Conservation (phyloP, 169 alveolate species). For the Cryptosporidium tyzzeri region DNA sequence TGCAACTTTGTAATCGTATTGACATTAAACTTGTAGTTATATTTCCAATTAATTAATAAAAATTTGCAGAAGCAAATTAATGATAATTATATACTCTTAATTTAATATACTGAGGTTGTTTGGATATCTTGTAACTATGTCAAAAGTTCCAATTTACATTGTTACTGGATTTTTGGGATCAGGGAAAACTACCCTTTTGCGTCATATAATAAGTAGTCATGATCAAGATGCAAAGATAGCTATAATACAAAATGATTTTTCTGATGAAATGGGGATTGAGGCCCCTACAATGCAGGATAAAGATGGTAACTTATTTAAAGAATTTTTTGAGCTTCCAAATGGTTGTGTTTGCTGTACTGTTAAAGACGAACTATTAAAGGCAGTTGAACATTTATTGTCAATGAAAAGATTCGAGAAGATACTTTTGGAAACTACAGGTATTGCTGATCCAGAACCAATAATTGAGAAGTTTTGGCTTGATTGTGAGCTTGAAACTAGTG, state of each 20-base stretch:
- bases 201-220: conserved; percentile 40
- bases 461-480: conserved; percentile 88
- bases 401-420: conserved; percentile 81
- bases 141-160: conserved; percentile 79
- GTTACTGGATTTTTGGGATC: conserved; percentile 88
- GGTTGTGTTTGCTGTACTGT: conserved; percentile 92
- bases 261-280: conserved; percentile 90
- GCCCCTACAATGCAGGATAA: conserved; percentile 86
- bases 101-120: neutral
- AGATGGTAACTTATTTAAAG: conserved; percentile 86
- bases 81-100: neutral
- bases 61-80: neutral
- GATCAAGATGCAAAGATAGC: conserved; percentile 79
- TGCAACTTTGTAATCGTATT: neutral
- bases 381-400: conserved; percentile 82
- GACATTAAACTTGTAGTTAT: neutral
- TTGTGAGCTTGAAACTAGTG: conserved; percentile 79
- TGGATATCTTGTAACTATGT: neutral
- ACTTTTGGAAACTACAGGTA: conserved; percentile 87
- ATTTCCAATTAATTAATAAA: neutral
- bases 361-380: conserved; percentile 84
- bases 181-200: conserved; percentile 88
- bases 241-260: conserved; percentile 88
- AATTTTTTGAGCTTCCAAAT: conserved; percentile 89
- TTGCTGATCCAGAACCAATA: conserved; percentile 87